A percentile compares a stretch with the other conserved stretches of the same genome.
Evolutionary conservation across 768 basidiomycete genomes (phyloP).

Genomic region (Suillus subaureus): DNA sequence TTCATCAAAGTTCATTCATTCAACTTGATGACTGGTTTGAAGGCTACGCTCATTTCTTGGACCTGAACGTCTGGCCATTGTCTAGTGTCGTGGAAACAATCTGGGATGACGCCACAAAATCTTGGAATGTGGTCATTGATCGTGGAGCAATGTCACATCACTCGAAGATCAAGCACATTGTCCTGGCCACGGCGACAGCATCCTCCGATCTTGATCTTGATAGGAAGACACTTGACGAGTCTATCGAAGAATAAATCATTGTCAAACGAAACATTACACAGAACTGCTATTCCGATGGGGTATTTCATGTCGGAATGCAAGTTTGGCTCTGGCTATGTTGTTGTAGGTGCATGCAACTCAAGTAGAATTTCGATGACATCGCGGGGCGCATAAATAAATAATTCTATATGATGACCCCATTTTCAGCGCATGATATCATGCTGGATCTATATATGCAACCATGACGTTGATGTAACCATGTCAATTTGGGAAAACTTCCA

Average conservation of each 20-base stretch:
- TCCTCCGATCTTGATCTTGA: constrained; percentile 44
- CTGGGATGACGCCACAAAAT: constrained; percentile 37
- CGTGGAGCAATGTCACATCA: constrained; percentile 31
- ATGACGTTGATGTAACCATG: constrained; percentile 33
- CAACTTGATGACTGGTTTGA: constrained; percentile 69
- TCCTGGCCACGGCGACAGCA: constrained; percentile 54
- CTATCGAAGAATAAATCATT: not conserved
- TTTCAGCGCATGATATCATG: constrained; percentile 41
- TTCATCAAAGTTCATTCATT: not conserved
- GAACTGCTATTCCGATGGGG: constrained; percentile 53
- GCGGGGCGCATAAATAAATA: not conserved
- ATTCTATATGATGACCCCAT: not conserved
- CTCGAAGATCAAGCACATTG: constrained; percentile 49
- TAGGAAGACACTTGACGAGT: constrained; percentile 30
- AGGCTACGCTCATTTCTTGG: constrained; percentile 55
- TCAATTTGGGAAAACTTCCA: constrained; percentile 4
- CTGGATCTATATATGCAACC: constrained; percentile 33
- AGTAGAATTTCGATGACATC: constrained; percentile 31
- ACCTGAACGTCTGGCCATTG: constrained; percentile 63
- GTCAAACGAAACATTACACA: constrained; percentile 15
- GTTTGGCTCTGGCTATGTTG: constrained; percentile 45
- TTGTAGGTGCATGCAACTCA: constrained; percentile 64
- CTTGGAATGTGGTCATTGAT: constrained; percentile 46
- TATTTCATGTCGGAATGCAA: constrained; percentile 52
- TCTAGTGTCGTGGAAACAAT: constrained; percentile 38